Evolutionary conservation across 2,329 filamentous ascomycete genomes (phyloP), one percentile per base, ranked within the genome.

Genomic region (Pestalotiopsis sp.): DNA sequence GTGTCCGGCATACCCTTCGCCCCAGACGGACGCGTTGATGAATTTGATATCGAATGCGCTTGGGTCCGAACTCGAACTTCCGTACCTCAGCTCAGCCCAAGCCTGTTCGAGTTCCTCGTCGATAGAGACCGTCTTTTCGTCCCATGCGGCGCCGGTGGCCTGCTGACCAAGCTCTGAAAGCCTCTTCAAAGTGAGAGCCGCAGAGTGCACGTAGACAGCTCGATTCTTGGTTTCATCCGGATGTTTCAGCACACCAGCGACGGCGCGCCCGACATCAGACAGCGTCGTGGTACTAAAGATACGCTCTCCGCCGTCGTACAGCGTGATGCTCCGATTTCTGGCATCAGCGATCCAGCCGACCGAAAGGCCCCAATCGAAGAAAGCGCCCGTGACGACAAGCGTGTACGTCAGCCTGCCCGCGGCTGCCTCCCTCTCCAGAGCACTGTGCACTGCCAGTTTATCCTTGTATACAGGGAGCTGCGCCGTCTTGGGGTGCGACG

Each of bases 361-460:
- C 70, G 75, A 49, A 4, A 84, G 63, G 7, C 81, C 82, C 87
- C 86, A 90, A 75, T 92, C 90, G 68, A 91, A 84, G 77, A 92
- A 91, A 0, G 81, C 77, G 0, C 85, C 85, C 66, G 82, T 87
- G 25, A 84, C 80, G 1, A 92, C 76, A n/a, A 81, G 80, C 0
- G 86, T 90, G 81, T 90, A 92, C 17, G 83, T 80, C 80, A 91
- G 75, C 45, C 76, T 69, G 62, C 79, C 76, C 56, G 80, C 76
- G 73, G 80, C 77, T 3, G 81, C 76, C 61, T 82, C 78, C 72
- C 82, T 79, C 38, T 76, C 76, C 4, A 88, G 70, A 67, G 82
- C 76, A 3, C 84, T 78, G 58, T 80, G 75, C 2, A 82, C 70
- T 11, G 79, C 74, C 25, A 84, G 60, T 76, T 92, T 92, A 69